phyloP scores from a whole-genome alignment of 257 asterid species.

The Penstemon barbatus region DNA sequence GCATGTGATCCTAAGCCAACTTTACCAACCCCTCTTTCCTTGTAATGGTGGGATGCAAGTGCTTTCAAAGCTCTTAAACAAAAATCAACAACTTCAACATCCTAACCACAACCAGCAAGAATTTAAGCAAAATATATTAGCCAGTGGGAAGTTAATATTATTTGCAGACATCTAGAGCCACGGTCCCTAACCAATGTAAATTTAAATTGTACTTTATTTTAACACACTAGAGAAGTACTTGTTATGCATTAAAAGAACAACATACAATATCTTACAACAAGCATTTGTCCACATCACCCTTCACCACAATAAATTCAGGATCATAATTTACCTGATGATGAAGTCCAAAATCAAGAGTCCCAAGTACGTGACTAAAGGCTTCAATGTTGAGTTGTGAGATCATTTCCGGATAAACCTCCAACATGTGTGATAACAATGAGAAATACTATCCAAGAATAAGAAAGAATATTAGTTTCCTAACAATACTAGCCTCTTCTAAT shows the following conservation, averaged over 20 bases:
- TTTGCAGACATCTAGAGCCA: constrained; percentile 13
- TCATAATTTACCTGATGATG: constrained; percentile 66
- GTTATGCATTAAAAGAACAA: background rate
- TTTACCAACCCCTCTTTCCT: constrained; percentile 69
- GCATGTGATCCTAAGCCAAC: constrained; percentile 86
- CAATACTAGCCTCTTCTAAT: constrained; percentile 10
- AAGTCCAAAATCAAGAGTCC: constrained; percentile 84
- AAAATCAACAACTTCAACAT: constrained; percentile 70
- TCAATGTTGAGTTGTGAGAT: constrained; percentile 62
- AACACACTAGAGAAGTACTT: constrained; percentile 10
- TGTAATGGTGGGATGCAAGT: constrained; percentile 90
- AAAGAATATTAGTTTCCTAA: constrained; percentile 33
- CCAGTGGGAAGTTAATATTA: constrained; percentile 12
- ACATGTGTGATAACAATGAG: constrained; percentile 83
- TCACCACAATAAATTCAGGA: background rate
- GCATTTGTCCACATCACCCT: background rate
- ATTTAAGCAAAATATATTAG: constrained; percentile 19
- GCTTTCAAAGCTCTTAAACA: constrained; percentile 80
- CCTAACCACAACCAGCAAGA: constrained; percentile 48
- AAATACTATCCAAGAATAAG: constrained; percentile 63
- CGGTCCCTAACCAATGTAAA: background rate
- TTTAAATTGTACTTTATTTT: constrained; percentile 4
- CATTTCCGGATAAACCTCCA: constrained; percentile 95
- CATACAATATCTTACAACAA: background rate
- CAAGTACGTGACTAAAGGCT: constrained; percentile 69